Percentiles rank a stretch among this genome's conserved stretches.
Conservation (phyloP, 2,329 filamentous ascomycete species). For the Pseudogymnoascus sp. region DNA sequence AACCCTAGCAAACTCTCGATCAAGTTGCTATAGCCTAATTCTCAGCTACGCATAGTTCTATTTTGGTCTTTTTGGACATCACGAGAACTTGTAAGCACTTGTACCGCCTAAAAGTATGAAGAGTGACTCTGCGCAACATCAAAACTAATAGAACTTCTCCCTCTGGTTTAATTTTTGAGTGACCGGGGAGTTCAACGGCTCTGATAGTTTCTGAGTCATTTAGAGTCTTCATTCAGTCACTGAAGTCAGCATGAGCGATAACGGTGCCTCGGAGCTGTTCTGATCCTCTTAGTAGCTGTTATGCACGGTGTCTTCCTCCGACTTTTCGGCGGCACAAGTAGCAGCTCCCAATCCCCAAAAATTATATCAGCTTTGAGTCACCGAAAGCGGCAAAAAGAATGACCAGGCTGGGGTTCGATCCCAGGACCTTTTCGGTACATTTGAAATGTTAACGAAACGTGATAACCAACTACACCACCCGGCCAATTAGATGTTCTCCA, state of each 20-base stretch:
- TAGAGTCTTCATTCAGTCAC: neutral
- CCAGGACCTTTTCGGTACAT: constrained; percentile 5
- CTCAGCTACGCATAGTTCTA: neutral
- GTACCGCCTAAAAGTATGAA: neutral
- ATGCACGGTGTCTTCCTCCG: neutral
- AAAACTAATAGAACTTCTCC: neutral
- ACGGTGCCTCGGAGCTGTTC: neutral
- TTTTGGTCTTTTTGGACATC: neutral
- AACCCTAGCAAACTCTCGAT: no score
- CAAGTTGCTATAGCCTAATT: neutral
- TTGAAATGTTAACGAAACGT: constrained; percentile 3
- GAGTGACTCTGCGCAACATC: neutral
- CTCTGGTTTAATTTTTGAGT: neutral
- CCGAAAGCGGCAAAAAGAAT: neutral
- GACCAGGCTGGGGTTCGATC: constrained; percentile 5
- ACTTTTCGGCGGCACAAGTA: neutral
- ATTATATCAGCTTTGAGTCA: neutral
- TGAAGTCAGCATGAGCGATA: neutral
- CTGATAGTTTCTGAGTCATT: neutral
- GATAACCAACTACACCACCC: constrained; percentile 7
- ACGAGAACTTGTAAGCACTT: neutral
- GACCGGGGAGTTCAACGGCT: neutral
- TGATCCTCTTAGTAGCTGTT: neutral
- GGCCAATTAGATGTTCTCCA: neutral
- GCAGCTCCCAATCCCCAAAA: neutral